Conservation (phyloP, 2,329 filamentous ascomycete genomes). For the Colletotrichum gloeosporioides region DNA sequence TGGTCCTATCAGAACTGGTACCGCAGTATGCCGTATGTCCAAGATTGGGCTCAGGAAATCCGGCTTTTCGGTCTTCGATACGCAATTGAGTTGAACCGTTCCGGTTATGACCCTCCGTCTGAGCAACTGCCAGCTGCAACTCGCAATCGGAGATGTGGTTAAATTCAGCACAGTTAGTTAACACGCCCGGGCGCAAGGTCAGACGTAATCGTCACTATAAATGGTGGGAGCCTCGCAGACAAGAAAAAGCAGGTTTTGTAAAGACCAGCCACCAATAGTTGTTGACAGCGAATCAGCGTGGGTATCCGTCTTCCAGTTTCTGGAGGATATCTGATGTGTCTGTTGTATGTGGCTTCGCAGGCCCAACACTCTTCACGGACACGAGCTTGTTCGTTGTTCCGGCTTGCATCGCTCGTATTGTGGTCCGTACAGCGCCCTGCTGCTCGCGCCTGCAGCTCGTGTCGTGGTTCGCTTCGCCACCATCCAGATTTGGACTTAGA, state of each 20-base stretch:
- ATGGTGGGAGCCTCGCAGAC: not conserved
- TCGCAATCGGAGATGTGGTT: not conserved
- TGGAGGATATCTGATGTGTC: not conserved
- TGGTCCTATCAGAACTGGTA: not conserved
- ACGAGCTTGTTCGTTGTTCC: not conserved
- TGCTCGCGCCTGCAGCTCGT: not conserved
- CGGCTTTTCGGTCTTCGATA: not conserved
- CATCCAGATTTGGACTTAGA: not conserved
- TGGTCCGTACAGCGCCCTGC: not conserved
- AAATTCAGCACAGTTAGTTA: not conserved
- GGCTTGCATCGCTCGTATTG: not conserved
- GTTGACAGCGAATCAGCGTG: not conserved
- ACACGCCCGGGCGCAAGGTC: not conserved
- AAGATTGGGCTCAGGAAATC: not conserved
- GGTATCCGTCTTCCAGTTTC: not conserved
- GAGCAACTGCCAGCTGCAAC: not conserved
- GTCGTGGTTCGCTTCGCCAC: not conserved
- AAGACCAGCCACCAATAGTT: not conserved
- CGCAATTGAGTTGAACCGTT: not conserved
- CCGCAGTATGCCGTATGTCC: not conserved
- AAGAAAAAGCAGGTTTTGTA: not conserved
- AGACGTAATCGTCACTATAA: not conserved
- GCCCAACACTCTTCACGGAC: not conserved
- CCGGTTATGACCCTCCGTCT: not conserved
- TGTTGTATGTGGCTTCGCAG: not conserved